A percentile compares a stretch with the other conserved stretches of the same genome.
Evolutionary conservation across 805 yeast species (phyloP).

Genomic region (Zygosaccharomyces pseudorouxii): DNA sequence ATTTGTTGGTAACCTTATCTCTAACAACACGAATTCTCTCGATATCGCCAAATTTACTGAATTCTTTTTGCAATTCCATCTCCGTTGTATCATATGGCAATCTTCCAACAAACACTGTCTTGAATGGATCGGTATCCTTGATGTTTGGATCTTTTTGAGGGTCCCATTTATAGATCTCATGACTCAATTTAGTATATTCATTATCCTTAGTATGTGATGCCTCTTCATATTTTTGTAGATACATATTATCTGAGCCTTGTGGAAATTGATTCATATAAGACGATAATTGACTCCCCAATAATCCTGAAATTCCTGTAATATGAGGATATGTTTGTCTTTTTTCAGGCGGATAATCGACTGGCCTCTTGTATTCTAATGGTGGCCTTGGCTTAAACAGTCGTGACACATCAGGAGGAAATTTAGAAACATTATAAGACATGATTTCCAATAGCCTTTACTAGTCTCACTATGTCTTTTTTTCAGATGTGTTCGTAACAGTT

Average conservation of each 20-base stretch:
- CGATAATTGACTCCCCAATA: conserved; percentile 21
- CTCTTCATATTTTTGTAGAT: conserved; percentile 30
- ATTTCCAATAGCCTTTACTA: neutral
- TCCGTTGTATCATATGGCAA: conserved; percentile 62
- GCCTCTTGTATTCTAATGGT: conserved; percentile 47
- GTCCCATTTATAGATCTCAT: conserved; percentile 43
- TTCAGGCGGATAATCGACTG: conserved; percentile 47
- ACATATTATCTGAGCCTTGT: conserved; percentile 22
- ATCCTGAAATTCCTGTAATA: conserved; percentile 44
- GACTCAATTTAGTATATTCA: conserved; percentile 34
- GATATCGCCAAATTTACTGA: conserved; percentile 64
- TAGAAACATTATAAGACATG: conserved; percentile 32
- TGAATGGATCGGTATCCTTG: conserved; percentile 62
- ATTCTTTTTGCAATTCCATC: conserved; percentile 58
- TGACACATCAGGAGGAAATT: conserved; percentile 39
- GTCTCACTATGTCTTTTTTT: neutral
- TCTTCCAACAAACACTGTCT: conserved; percentile 74
- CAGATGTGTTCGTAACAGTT: neutral
- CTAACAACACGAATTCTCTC: conserved; percentile 57
- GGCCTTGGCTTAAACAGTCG: conserved; percentile 48
- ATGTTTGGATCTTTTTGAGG: conserved; percentile 55
- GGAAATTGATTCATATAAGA: conserved; percentile 33
- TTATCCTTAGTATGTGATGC: conserved; percentile 13
- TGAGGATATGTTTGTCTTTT: conserved; percentile 42
- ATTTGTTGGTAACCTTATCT: conserved; percentile 45